A percentile compares a stretch with the other conserved stretches of the same genome.
Conservation (phyloP, 108 stramenopile species). For the Nitzschia palea region DNA sequence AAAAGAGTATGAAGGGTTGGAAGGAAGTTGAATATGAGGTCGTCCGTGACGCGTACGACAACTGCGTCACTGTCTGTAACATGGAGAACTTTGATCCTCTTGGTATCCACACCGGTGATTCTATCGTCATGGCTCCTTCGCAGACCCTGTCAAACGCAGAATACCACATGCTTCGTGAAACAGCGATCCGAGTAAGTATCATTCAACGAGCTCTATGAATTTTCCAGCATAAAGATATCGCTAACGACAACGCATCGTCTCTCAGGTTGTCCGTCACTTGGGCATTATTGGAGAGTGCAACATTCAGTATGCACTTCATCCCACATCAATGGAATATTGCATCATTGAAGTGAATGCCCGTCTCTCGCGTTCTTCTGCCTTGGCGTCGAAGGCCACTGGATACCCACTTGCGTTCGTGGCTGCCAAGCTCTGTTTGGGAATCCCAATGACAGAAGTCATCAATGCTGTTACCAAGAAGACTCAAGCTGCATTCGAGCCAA, state of each 20-base stretch:
- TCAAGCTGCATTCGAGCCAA: slow-evolving; percentile 96
- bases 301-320: slow-evolving; percentile 99
- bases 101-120: slow-evolving; percentile 98
- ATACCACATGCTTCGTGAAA: slow-evolving; percentile 98
- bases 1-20: slow-evolving; percentile 97
- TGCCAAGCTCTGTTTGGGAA: slow-evolving; percentile 93
- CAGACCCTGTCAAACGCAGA: slow-evolving; percentile 96
- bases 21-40: slow-evolving; percentile 99
- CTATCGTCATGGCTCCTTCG: slow-evolving; percentile 97
- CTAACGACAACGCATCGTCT: background rate
- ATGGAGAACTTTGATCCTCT: slow-evolving; percentile 99
- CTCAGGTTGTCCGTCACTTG: slow-evolving; percentile 91
- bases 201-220: background rate
- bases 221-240: background rate
- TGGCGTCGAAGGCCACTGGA: slow-evolving; percentile 98
- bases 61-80: slow-evolving; percentile 99
- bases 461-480: slow-evolving; percentile 98
- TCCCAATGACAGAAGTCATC: slow-evolving; percentile 89
- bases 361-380: slow-evolving; percentile 95
- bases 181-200: slow-evolving; percentile 80
- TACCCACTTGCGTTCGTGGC: slow-evolving; percentile 99
- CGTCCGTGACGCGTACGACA: slow-evolving; percentile 83
- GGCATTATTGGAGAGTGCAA: slow-evolving; percentile 99
- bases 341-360: slow-evolving; percentile 99
- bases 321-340: slow-evolving; percentile 90